Conservation (phyloP, 2,329 filamentous ascomycete species). For the Talaromyces piceae region DNA sequence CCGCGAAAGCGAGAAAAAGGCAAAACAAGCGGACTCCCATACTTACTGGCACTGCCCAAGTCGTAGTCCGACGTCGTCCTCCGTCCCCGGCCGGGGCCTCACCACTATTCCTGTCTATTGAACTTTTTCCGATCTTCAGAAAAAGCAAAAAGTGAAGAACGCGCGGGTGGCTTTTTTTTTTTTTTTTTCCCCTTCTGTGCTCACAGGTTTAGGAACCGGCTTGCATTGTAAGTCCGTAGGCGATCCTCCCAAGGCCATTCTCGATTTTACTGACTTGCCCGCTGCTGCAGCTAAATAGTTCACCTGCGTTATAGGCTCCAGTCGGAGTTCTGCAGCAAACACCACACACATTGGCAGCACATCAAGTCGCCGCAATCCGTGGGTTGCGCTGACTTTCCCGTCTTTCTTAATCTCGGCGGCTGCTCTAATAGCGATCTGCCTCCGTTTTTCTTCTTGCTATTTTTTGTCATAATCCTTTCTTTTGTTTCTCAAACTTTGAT, state of each 20-base stretch:
- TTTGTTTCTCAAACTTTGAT: too few species aligned
- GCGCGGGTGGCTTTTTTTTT: background rate
- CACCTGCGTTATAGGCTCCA: background rate
- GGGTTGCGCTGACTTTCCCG: background rate
- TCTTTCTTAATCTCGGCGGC: background rate
- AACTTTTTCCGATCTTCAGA: background rate
- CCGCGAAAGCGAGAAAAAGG: too few species aligned
- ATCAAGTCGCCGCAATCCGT: background rate
- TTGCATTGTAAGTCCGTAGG: background rate
- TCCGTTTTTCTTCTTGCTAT: background rate
- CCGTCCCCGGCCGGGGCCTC: background rate
- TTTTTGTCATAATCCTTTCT: too few species aligned
- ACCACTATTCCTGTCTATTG: background rate
- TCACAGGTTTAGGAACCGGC: background rate
- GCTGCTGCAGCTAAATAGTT: background rate
- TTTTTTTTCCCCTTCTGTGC: background rate
- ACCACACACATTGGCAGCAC: too few species aligned
- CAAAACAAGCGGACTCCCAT: background rate
- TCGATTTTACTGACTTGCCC: background rate
- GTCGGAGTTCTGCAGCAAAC: background rate
- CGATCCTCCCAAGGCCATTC: background rate
- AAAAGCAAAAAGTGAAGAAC: background rate
- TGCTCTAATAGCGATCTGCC: background rate
- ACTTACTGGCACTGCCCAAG: background rate
- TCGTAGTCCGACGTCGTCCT: background rate